phyloP scores from a whole-genome alignment of 192 early-diverging fungal species.

The Globomyces pollinis-pini region DNA sequence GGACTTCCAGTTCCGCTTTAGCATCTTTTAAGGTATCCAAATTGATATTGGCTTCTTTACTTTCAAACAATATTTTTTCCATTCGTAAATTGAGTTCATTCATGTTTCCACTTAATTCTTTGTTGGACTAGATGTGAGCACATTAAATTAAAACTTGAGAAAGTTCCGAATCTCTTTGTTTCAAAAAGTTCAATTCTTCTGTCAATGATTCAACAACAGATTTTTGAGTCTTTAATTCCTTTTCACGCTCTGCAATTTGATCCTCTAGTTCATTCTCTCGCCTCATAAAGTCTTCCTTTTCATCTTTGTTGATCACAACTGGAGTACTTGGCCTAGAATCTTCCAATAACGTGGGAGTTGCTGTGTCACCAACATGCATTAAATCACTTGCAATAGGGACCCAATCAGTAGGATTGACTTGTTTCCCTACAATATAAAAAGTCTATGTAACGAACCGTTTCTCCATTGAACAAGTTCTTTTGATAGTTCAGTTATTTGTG shows the following conservation, averaged over 20 bases:
- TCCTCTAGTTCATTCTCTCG: slow-evolving; percentile 96
- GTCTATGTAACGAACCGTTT: slow-evolving; percentile 47
- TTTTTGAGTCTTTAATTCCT: slow-evolving; percentile 59
- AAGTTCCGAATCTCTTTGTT: not conserved
- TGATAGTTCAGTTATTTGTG: slow-evolving; percentile 76
- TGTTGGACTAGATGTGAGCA: no score
- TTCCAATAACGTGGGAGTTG: not conserved
- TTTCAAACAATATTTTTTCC: slow-evolving; percentile 80
- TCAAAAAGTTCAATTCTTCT: slow-evolving; percentile 63
- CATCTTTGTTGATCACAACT: slow-evolving; percentile 34
- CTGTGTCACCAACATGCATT: not conserved
- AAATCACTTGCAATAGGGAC: not conserved
- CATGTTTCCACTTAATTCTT: slow-evolving; percentile 59
- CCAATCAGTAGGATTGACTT: not conserved
- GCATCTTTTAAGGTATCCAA: slow-evolving; percentile 83
- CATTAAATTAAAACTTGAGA: not conserved
- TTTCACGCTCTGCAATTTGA: slow-evolving; percentile 85
- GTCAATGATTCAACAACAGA: slow-evolving; percentile 53
- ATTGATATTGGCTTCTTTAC: slow-evolving; percentile 83
- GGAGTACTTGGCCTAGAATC: not conserved
- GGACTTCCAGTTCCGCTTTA: slow-evolving; percentile 65
- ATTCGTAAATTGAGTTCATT: slow-evolving; percentile 74
- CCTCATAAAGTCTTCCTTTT: slow-evolving; percentile 87
- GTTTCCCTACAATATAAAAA: no score
- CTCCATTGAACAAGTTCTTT: slow-evolving; percentile 90